These are phyloP conservation scores for Chalciporus pseudorubinellus DNA, from an alignment of 768 basidiomycete genomes.

Conservation along the genomic window DNA sequence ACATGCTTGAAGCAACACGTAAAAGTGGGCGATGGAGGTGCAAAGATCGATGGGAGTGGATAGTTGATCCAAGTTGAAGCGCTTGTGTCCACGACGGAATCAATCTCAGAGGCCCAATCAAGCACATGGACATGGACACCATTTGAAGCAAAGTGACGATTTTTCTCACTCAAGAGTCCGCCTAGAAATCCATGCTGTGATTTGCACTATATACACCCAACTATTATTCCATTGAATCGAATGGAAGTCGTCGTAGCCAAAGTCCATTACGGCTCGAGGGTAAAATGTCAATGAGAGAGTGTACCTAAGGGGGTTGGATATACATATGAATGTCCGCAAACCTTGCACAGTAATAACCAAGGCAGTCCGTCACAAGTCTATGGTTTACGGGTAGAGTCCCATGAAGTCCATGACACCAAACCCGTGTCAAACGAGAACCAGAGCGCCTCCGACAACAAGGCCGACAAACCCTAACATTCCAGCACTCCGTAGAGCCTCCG, in stretches of 20 bases:
- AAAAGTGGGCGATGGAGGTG: neutral
- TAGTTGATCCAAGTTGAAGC: neutral
- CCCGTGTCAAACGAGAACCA: conserved; percentile 42
- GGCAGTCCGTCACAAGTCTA: conserved; percentile 7
- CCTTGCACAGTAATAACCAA: conserved; percentile 15
- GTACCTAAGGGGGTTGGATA: conserved; percentile 17
- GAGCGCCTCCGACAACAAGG: conserved; percentile 46
- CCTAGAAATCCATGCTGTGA: conserved; percentile 3
- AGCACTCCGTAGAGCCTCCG: conserved; percentile 45
- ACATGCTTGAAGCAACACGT: conserved; percentile 11
- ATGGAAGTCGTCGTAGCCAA: conserved; percentile 12
- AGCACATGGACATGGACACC: neutral
- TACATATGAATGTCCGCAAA: conserved; percentile 21
- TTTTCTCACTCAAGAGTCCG: too few relatives aligned
- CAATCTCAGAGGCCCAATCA: neutral
- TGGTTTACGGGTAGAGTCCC: conserved; percentile 2
- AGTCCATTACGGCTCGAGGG: conserved; percentile 23
- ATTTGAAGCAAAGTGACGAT: too few relatives aligned
- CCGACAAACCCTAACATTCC: conserved; percentile 44
- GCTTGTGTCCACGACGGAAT: neutral
- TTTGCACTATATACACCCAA: conserved; percentile 22
- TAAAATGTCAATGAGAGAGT: conserved; percentile 28
- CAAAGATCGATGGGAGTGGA: neutral
- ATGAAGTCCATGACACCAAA: conserved; percentile 2
- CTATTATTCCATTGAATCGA: conserved; percentile 17